Evolutionary conservation across 164 flowering plant species (phyloP).

Genomic region (Annona squamosa): DNA sequence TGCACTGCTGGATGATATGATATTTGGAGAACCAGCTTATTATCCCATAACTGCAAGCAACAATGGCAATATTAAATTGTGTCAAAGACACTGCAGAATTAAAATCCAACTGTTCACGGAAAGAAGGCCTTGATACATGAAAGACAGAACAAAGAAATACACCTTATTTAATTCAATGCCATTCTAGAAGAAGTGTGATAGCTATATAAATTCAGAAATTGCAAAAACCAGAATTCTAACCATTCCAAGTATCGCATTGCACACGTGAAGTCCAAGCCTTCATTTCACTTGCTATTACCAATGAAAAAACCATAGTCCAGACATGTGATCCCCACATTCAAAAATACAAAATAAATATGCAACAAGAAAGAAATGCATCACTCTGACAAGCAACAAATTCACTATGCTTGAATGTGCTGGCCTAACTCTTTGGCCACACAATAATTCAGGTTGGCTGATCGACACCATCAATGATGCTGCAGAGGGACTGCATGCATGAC

Average conservation of each 20-base stretch:
- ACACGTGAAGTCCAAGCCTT: background rate
- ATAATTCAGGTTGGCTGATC: background rate
- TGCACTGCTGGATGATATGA: slow-evolving; percentile 64
- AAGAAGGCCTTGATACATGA: background rate
- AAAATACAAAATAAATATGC: background rate
- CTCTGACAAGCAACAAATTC: background rate
- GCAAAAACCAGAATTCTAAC: background rate
- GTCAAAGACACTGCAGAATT: background rate
- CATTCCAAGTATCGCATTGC: background rate
- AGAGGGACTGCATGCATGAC: background rate
- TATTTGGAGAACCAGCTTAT: slow-evolving; percentile 52
- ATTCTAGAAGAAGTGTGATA: background rate
- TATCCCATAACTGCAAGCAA: slow-evolving; percentile 80
- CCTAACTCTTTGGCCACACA: background rate
- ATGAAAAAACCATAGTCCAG: background rate
- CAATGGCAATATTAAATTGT: background rate
- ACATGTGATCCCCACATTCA: background rate
- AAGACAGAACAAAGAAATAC: background rate
- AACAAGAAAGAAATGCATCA: background rate
- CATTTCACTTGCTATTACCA: background rate
- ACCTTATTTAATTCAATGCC: background rate
- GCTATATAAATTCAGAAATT: background rate
- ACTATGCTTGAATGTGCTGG: background rate
- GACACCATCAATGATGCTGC: background rate
- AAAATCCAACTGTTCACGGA: background rate